Percentiles rank a stretch among this genome's conserved stretches.
Conservation (phyloP, 2,329 filamentous ascomycete genomes). For the Pestalotiopsis sp. region DNA sequence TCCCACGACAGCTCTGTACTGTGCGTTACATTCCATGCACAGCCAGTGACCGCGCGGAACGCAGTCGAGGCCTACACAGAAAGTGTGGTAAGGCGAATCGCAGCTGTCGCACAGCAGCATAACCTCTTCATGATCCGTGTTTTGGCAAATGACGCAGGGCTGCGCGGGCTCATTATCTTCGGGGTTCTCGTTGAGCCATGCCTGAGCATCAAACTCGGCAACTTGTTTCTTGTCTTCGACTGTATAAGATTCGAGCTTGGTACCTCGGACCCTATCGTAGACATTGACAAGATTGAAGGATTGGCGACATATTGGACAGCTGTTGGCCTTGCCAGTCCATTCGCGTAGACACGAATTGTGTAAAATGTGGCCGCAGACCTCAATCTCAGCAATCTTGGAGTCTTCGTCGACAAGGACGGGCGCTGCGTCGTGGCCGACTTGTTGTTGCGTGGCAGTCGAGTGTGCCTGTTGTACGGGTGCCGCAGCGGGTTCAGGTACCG, state of each 20-base stretch:
- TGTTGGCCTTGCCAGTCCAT: slow-evolving; percentile 97
- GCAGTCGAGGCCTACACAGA: slow-evolving; percentile 81
- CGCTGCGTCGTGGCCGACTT: slow-evolving; percentile 2
- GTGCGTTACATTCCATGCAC: slow-evolving; percentile 73
- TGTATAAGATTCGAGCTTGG: slow-evolving; percentile 58
- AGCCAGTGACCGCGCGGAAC: slow-evolving; percentile 85
- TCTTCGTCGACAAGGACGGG: slow-evolving; percentile 26
- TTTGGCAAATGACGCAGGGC: slow-evolving; percentile 84
- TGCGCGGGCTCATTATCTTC: slow-evolving; percentile 72
- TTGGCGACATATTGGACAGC: slow-evolving; percentile 94
- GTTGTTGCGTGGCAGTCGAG: slow-evolving; percentile 23
- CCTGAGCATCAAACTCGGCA: slow-evolving; percentile 81
- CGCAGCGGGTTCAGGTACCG: slow-evolving; percentile 12
- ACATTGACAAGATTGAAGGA: slow-evolving; percentile 90
- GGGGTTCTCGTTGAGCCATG: slow-evolving; percentile 71
- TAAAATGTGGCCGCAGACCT: slow-evolving; percentile 86
- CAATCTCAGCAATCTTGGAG: slow-evolving; percentile 59
- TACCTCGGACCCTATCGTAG: slow-evolving; percentile 78
- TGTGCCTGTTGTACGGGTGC: slow-evolving; percentile 26
- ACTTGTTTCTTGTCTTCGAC: slow-evolving; percentile 88
- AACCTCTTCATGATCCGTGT: slow-evolving; percentile 78
- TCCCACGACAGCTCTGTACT: slow-evolving; percentile 48
- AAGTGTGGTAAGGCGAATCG: slow-evolving; percentile 86
- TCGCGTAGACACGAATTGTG: slow-evolving; percentile 91
- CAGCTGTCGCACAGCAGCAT: slow-evolving; percentile 91